These are phyloP conservation scores for Xerocomus nothofagi DNA, from an alignment of 1,284 basidiomycete genomes.

Conservation along the genomic window DNA sequence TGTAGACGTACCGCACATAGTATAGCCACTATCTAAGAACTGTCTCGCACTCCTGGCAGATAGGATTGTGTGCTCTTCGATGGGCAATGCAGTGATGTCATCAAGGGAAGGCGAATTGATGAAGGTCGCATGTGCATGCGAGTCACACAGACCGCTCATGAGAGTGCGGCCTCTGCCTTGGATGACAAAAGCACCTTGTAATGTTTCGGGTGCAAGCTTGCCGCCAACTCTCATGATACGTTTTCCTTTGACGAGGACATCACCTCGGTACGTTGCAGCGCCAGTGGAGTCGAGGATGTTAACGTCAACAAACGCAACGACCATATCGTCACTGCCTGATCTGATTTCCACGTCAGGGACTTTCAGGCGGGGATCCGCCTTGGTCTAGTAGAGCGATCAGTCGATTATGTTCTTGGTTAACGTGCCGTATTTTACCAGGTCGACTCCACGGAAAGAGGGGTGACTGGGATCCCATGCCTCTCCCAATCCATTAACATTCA, in stretches of 20 bases:
- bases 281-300: conserved; percentile 37
- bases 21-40: conserved; percentile 35
- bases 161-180: conserved; percentile 31
- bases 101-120: conserved; percentile 30
- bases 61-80: conserved; percentile 34
- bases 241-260: conserved; percentile 34
- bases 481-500: conserved; percentile 24
- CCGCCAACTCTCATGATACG: conserved; percentile 31
- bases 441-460: conserved; percentile 25
- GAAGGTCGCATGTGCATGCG: conserved; percentile 30
- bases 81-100: conserved; percentile 24
- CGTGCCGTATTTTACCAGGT: conserved; percentile 20
- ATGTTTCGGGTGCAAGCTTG: conserved; percentile 18
- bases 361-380: conserved; percentile 24
- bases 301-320: conserved; percentile 33
- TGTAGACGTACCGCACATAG: conserved; percentile 31
- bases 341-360: conserved; percentile 29
- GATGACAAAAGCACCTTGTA: conserved; percentile 22
- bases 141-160: conserved; percentile 34
- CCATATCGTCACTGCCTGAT: conserved; percentile 21
- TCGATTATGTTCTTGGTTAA: not conserved
- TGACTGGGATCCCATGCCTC: conserved; percentile 24
- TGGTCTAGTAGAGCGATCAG: conserved; percentile 19
- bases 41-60: conserved; percentile 27
- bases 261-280: conserved; percentile 28